Percentiles rank a stretch among this genome's conserved stretches.
Conservation (phyloP, 345 rosid genomes). For the Citrus glauca region DNA sequence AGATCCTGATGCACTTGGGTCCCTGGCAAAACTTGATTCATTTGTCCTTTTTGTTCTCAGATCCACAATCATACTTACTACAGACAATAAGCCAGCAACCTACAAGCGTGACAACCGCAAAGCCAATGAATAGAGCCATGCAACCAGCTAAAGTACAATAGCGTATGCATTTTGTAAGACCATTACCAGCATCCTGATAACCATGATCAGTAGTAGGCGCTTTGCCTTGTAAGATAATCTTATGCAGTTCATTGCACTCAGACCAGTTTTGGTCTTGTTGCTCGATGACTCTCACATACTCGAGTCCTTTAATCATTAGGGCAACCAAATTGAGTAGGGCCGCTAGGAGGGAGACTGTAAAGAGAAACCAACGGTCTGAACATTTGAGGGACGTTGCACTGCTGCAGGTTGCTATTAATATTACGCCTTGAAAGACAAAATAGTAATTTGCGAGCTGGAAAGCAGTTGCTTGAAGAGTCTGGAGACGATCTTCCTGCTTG, state of each 20-base stretch:
- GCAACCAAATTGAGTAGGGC: neutral
- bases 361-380: slow-evolving; percentile 2
- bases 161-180: neutral
- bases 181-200: neutral
- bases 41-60: no score
- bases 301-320: neutral
- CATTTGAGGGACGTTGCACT: neutral
- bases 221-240: no score
- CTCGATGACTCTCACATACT: neutral
- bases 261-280: neutral
- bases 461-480: neutral
- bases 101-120: neutral
- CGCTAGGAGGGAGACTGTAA: neutral
- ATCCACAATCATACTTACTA: neutral
- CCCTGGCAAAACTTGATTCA: neutral
- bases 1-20: neutral
- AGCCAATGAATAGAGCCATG: neutral
- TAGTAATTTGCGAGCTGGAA: slow-evolving; percentile 1
- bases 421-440: neutral
- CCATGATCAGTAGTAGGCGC: neutral
- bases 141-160: neutral
- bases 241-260: neutral
- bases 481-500: neutral
- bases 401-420: neutral
- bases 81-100: neutral